Percentiles rank a stretch among this genome's conserved stretches.
Evolutionary conservation across 352 stramenopile species (phyloP).

Genomic region (Pythium plurisporium): DNA sequence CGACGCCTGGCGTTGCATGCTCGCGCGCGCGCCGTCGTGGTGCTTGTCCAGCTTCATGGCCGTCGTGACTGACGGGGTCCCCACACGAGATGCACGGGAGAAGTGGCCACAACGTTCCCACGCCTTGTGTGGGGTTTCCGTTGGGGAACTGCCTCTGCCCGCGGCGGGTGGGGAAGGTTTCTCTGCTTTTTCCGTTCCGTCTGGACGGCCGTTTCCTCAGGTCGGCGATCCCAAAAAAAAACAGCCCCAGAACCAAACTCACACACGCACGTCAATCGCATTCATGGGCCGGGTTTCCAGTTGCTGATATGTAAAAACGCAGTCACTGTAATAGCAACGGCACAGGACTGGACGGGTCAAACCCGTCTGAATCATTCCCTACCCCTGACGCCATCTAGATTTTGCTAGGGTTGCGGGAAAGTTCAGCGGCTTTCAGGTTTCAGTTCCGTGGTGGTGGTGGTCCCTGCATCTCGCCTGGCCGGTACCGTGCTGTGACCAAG

Average conservation of each 20-base stretch:
- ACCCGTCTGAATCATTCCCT: background rate
- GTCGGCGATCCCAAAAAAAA: slow-evolving; percentile 1
- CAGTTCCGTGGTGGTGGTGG: background rate
- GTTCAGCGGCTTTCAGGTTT: slow-evolving; percentile 1
- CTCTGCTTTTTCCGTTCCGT: slow-evolving; percentile 17
- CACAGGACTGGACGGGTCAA: background rate
- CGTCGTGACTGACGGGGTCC: background rate
- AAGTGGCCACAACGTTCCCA: slow-evolving; percentile 3
- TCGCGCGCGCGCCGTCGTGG: slow-evolving; percentile 10
- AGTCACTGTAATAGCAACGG: background rate
- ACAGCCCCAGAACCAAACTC: slow-evolving; percentile 3
- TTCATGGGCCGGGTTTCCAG: slow-evolving; percentile 3
- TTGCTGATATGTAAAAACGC: slow-evolving; percentile 5
- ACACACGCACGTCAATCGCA: slow-evolving; percentile 17
- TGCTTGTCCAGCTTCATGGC: slow-evolving; percentile 15
- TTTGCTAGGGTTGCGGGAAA: slow-evolving; percentile 7
- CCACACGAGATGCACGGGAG: background rate
- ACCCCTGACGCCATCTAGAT: slow-evolving; percentile 15
- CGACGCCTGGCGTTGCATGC: slow-evolving; percentile 23
- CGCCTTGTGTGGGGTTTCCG: background rate
- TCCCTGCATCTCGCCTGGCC: too few species aligned
- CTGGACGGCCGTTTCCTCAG: slow-evolving; percentile 11
- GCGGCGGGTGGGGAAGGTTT: slow-evolving; percentile 7
- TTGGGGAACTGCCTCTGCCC: background rate
- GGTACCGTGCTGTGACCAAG: background rate